Percentiles rank a stretch among this genome's conserved stretches.
phyloP scores from a whole-genome alignment of 2,329 filamentous ascomycete species.

The Claviceps purpurea region DNA sequence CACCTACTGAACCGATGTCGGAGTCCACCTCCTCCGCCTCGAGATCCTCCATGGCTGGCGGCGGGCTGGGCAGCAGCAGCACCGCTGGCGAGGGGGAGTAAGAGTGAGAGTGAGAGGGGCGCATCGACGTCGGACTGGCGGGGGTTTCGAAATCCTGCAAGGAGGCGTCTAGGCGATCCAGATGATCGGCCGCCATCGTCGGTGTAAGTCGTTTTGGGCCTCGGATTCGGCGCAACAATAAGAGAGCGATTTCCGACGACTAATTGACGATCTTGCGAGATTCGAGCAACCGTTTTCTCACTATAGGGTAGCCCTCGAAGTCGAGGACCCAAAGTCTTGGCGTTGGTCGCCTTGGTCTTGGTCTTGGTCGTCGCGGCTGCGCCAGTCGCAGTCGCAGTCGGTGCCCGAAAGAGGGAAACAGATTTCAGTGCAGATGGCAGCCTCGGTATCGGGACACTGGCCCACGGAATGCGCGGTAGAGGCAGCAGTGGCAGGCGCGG shows the following conservation, averaged over 20 bases:
- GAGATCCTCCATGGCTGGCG: slow-evolving; percentile 21
- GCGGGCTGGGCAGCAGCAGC: slow-evolving; percentile 20
- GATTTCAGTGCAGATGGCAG: slow-evolving; percentile 7
- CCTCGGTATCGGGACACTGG: slow-evolving; percentile 14
- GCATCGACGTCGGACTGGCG: slow-evolving; percentile 21
- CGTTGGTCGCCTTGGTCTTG: background rate
- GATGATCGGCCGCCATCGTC: slow-evolving; percentile 18
- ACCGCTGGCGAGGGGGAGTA: too few relatives aligned
- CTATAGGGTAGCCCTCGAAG: slow-evolving; percentile 6
- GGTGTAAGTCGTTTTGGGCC: too few relatives aligned
- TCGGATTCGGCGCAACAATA: slow-evolving; percentile 8
- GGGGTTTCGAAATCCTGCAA: slow-evolving; percentile 42
- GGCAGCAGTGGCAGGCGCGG: slow-evolving; percentile 19
- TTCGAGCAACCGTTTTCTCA: slow-evolving; percentile 15
- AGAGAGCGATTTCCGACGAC: slow-evolving; percentile 21
- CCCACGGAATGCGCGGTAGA: slow-evolving; percentile 17
- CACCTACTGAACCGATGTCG: slow-evolving; percentile 36
- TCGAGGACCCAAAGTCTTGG: too few relatives aligned
- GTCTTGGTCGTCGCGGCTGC: slow-evolving; percentile 1
- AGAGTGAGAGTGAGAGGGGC: slow-evolving; percentile 12
- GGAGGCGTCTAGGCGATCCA: slow-evolving; percentile 35
- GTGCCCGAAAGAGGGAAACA: background rate
- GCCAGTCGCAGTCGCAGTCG: background rate
- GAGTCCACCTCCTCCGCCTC: slow-evolving; percentile 21
- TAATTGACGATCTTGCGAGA: slow-evolving; percentile 13